Conservation (phyloP, 208 protist species). For the Hexamita inflata region DNA sequence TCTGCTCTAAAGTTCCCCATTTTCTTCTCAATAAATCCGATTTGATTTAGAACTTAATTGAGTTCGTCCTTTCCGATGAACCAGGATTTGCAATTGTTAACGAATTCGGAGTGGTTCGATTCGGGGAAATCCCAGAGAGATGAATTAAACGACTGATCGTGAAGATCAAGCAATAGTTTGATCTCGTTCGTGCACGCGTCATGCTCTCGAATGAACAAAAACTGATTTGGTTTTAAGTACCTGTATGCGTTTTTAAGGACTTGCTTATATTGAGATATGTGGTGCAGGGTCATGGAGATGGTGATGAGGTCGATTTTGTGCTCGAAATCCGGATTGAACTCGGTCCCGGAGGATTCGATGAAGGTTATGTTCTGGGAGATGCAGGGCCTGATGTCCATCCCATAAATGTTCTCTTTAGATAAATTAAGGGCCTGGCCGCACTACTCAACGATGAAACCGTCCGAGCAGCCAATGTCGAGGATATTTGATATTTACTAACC, state of each 20-base stretch:
- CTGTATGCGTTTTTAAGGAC: neutral
- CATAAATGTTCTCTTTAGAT: neutral
- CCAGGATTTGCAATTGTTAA: neutral
- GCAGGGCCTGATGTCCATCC: conserved; percentile 12
- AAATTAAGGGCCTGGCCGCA: neutral
- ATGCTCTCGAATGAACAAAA: conserved; percentile 22
- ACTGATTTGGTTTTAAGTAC: neutral
- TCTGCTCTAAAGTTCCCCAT: too few species aligned
- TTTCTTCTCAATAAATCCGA: neutral
- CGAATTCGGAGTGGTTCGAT: neutral
- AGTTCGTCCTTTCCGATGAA: conserved; percentile 20
- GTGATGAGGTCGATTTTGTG: neutral
- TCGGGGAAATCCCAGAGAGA: conserved; percentile 10
- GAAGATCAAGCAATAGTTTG: conserved; percentile 3
- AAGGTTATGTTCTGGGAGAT: neutral
- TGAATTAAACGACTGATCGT: conserved; percentile 13
- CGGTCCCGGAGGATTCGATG: neutral
- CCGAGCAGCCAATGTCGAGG: conserved; percentile 13
- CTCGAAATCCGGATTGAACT: neutral
- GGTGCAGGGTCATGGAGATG: conserved; percentile 22
- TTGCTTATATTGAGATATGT: neutral
- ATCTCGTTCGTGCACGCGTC: neutral
- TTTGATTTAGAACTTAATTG: neutral
- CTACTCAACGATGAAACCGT: conserved; percentile 4
- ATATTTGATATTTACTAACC: neutral